A percentile compares a stretch with the other conserved stretches of the same genome.
phyloP scores from a whole-genome alignment of 2,329 filamentous ascomycete genomes.

The Trichocomaceae sp. region DNA sequence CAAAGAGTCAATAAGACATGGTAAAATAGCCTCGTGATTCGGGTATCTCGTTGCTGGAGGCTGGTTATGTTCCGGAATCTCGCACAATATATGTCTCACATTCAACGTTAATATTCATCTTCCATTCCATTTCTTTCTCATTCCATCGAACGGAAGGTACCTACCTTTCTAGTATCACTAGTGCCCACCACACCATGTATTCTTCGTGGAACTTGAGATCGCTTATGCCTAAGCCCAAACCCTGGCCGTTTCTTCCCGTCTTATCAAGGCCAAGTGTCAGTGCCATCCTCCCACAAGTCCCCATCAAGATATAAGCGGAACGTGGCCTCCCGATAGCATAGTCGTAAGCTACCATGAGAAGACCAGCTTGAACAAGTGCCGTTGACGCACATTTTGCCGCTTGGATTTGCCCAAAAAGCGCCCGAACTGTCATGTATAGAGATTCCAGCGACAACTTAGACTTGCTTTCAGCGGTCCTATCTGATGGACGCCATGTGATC shows the following conservation, averaged over 20 bases:
- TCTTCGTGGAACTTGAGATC: background rate
- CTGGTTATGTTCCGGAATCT: background rate
- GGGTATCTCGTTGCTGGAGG: background rate
- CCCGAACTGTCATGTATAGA: background rate
- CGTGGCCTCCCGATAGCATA: background rate
- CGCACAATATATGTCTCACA: background rate
- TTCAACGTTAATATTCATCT: background rate
- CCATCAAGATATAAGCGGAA: constrained; percentile 1
- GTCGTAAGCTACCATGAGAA: constrained; percentile 3
- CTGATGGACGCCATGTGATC: background rate
- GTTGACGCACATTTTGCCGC: background rate
- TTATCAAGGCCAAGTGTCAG: constrained; percentile 4
- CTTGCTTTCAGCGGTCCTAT: background rate
- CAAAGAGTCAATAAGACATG: background rate
- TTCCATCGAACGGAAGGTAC: background rate
- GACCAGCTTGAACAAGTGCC: background rate
- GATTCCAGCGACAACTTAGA: background rate
- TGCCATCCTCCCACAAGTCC: constrained; percentile 3
- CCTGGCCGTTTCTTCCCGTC: background rate
- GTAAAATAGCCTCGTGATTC: background rate
- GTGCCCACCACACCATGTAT: background rate
- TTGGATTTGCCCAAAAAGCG: constrained; percentile 1
- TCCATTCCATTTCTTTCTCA: no score
- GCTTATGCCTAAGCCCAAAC: background rate
- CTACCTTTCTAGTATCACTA: constrained; percentile 5